A percentile compares a stretch with the other conserved stretches of the same genome.
phyloP scores from a whole-genome alignment of 345 rosid species.

The Hibiscus mutabilis region DNA sequence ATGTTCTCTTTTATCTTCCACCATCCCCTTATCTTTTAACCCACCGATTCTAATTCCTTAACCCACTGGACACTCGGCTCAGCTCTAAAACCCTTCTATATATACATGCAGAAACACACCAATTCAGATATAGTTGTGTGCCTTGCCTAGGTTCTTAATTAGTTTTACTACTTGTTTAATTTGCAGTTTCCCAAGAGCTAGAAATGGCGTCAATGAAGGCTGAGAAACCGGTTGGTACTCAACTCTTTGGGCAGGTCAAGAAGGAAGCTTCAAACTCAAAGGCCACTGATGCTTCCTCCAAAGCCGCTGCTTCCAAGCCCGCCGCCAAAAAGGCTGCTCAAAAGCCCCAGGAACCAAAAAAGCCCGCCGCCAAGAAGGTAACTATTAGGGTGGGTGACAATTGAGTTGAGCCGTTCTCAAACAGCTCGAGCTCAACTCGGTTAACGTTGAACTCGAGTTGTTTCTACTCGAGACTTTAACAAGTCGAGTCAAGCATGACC shows the following conservation, averaged over 20 bases:
- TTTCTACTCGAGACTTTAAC: no score
- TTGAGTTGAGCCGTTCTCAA: no score
- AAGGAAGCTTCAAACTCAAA: constrained; percentile 12
- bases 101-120: neutral
- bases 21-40: neutral
- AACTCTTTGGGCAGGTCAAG: constrained; percentile 25
- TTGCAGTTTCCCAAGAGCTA: neutral
- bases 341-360: constrained; percentile 20
- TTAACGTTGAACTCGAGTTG: no score
- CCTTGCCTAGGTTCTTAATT: neutral
- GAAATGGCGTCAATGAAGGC: constrained; percentile 47
- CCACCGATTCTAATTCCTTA: neutral
- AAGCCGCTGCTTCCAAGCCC: constrained; percentile 21
- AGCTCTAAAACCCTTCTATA: neutral
- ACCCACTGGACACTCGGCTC: neutral
- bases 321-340: constrained; percentile 38
- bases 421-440: no score
- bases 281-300: neutral
- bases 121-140: neutral
- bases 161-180: neutral
- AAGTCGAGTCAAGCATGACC: no score
- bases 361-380: neutral
- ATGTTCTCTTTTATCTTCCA: neutral
- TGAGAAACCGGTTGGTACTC: constrained; percentile 39
- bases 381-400: neutral